Evolutionary conservation across 371 early-diverging fungal genomes (phyloP).

Genomic region (Fennellomyces sp.): DNA sequence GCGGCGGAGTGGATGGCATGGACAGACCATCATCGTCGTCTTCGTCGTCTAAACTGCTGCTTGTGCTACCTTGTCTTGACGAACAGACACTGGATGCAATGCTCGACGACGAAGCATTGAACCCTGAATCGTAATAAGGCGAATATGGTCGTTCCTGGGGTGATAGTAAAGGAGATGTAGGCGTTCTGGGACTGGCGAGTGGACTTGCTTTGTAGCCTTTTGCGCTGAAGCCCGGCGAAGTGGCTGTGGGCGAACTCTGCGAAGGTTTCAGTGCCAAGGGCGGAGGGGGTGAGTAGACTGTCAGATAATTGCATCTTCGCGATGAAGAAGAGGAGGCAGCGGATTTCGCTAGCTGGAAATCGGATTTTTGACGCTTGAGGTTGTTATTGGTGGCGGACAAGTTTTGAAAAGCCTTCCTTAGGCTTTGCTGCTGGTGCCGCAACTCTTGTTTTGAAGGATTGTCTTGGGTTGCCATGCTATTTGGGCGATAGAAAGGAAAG

Average conservation of each 20-base stretch:
- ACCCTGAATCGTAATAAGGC: constrained; percentile 7
- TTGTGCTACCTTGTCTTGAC: background rate
- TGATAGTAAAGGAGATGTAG: background rate
- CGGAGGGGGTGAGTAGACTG: constrained; percentile 11
- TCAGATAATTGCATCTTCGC: constrained; percentile 6
- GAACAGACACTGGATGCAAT: background rate
- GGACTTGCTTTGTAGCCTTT: background rate
- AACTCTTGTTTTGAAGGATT: background rate
- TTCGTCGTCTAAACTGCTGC: background rate
- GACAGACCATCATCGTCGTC: constrained; percentile 3
- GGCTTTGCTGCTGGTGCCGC: background rate
- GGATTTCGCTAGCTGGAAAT: background rate
- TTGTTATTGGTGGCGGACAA: constrained; percentile 1
- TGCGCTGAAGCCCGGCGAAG: background rate
- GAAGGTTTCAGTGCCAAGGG: constrained; percentile 10
- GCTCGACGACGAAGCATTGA: constrained; percentile 5
- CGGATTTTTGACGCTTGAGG: constrained; percentile 8
- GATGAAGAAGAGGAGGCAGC: background rate
- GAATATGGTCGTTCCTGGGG: constrained; percentile 8
- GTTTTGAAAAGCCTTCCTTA: constrained; percentile 8
- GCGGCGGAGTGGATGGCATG: constrained; percentile 10
- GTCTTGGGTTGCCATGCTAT: constrained; percentile 3
- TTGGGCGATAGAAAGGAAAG: background rate
- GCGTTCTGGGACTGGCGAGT: constrained; percentile 3
- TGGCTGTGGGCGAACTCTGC: constrained; percentile 9